phyloP scores from a whole-genome alignment of 441 rosid genomes.

The Jatropha multifida region DNA sequence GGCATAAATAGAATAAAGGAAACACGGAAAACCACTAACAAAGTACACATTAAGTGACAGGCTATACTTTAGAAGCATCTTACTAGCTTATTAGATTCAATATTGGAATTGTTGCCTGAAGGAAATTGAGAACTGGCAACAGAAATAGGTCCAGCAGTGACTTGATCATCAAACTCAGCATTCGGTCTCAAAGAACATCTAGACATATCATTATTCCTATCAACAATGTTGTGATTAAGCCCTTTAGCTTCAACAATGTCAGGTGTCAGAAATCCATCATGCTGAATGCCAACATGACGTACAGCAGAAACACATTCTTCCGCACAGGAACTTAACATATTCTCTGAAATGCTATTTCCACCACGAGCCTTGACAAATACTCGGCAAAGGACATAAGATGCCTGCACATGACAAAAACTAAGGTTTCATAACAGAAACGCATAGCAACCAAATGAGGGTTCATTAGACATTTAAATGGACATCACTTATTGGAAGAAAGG shows the following conservation, averaged over 20 bases:
- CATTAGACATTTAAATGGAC: neutral
- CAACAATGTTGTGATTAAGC: conserved; percentile 12
- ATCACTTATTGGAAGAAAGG: neutral
- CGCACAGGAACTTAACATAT: conserved; percentile 38
- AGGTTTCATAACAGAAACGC: conserved; percentile 9
- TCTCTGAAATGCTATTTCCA: conserved; percentile 34
- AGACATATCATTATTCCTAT: conserved; percentile 24
- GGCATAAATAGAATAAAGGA: neutral
- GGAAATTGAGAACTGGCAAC: conserved; percentile 29
- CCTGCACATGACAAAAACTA: conserved; percentile 32
- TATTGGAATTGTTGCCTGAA: conserved; percentile 22
- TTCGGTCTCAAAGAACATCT: conserved; percentile 15
- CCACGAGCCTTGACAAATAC: conserved; percentile 39
- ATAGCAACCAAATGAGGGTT: neutral
- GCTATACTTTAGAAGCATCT: conserved; percentile 3
- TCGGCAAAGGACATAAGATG: conserved; percentile 53
- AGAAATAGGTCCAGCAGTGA: conserved; percentile 22
- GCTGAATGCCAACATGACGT: conserved; percentile 40
- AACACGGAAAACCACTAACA: neutral
- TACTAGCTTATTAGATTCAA: conserved; percentile 37
- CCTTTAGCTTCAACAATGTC: conserved; percentile 25
- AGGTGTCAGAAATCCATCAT: conserved; percentile 35
- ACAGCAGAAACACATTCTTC: conserved; percentile 42
- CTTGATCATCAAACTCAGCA: conserved; percentile 26
- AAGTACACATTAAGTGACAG: neutral